Base-by-base conservation (phyloP, 1,139 yeast species). In the Yamadazyma membranifaciens region DNA sequence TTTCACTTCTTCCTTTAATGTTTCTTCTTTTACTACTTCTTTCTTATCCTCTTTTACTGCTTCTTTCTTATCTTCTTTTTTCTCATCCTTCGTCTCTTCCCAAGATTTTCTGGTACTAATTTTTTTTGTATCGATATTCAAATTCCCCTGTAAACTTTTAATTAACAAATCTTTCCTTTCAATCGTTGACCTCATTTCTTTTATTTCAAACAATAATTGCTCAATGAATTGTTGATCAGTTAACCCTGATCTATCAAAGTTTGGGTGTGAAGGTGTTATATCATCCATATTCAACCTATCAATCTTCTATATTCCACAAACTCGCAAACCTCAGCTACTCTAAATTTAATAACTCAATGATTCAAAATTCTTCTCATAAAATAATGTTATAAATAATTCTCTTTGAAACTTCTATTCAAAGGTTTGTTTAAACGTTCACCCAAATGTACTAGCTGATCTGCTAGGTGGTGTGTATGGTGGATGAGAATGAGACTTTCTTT, bases 211-310 rank as follows among this genome's bases (percentile, higher is more conserved):
- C 28, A 64, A 39, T 32, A 70, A 53, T 39, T 55, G 62, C 42
- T 67, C 73, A 35, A 69, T 67, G 45, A 49, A 69, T 39, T 69
- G 67, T 9, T 45, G 46, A 45, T 63, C 70, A 2, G 65, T 44
- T 15, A 68, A 46, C 4, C 42, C 39, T 7, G 62, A 51, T 33
- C 74, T 50, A 47, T 69, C 71, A 45, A 69, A 69, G 14, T 48
- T 47, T 1, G 70, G 65, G 45, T 68, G 61, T 9, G 73, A 68
- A 4, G 74, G 74, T 6, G 70, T 54, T 13, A 51, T 45, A 22
- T 62, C 63, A 9, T 34, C 41, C 37, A 36, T 42, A 30, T 30
- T 30, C 12, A 13, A 13, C 6, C 9, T 28, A 6, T 13, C 9
- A 28, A 12, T 28, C 5, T 28, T 13, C 31, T 12, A 12, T 28